Percentiles rank a stretch among this genome's conserved stretches.
Evolutionary conservation across 192 early-diverging fungal genomes (phyloP).

Genomic region (Endogone sp.): DNA sequence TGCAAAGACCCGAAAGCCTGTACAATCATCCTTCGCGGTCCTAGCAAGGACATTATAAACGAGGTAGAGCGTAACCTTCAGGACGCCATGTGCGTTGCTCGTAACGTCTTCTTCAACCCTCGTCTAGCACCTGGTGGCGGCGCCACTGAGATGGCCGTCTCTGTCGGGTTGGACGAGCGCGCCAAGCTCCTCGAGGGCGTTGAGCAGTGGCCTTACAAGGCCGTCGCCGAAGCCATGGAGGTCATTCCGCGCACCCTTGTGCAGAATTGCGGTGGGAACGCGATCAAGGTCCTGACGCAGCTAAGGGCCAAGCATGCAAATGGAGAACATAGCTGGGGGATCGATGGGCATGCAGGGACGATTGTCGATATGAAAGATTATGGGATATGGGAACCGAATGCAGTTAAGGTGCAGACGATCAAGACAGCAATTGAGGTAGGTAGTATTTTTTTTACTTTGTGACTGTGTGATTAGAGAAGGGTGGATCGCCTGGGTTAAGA

Average conservation of each 20-base stretch:
- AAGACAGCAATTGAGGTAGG: conserved; percentile 95
- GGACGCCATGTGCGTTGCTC: conserved; percentile 98
- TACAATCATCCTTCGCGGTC: conserved; percentile 95
- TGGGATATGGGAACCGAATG: conserved; percentile 98
- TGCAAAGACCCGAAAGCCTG: conserved; percentile 98
- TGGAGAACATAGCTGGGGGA: conserved; percentile 87
- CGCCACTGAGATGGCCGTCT: conserved; percentile 96
- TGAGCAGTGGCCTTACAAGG: conserved; percentile 96
- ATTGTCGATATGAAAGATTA: conserved; percentile 97
- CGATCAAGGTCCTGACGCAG: conserved; percentile 94
- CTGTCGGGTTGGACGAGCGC: conserved; percentile 84
- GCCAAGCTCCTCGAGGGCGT: conserved; percentile 88
- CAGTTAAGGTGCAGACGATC: conserved; percentile 99
- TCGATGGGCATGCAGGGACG: conserved; percentile 90
- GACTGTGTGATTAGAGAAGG: too few species aligned
- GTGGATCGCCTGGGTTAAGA: too few species aligned
- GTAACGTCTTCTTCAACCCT: conserved; percentile 97
- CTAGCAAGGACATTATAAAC: conserved; percentile 95
- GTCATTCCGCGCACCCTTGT: conserved; percentile 98
- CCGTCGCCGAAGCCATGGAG: conserved; percentile 92
- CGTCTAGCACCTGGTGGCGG: conserved; percentile 94
- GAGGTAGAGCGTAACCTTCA: conserved; percentile 99
- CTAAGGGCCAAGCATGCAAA: conserved; percentile 93
- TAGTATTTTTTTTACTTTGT: conserved; percentile 10
- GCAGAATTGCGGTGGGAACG: conserved; percentile 98